Base-by-base conservation (phyloP, 2,329 filamentous ascomycete genomes). In the Sarocladiaceae sp. region DNA sequence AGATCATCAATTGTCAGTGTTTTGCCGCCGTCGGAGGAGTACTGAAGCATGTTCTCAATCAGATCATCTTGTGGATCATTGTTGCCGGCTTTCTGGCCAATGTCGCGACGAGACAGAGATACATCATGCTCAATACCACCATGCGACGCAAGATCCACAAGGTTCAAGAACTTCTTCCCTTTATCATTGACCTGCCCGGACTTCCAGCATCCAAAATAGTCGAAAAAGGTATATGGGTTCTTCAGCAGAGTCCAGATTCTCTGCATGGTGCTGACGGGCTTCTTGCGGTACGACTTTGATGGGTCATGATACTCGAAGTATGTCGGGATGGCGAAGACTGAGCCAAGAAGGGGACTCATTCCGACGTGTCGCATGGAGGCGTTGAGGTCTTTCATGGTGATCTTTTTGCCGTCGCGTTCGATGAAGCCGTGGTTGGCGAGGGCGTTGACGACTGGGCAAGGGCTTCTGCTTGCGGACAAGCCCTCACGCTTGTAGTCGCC, bases 391-490 rank as follows among this genome's bases (percentile, higher is more conserved):
- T 59, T 57, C 33, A 54, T 53, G 1, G 63, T 70, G 50, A 73
- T 61, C 49, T 70, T 66, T 33, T 56, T 59, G 13, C 71, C 71
- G 39, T 74, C 60, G 40, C 66, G 71, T 0, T 69, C 68, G 18
- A 75, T 65, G 53, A 70, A 73, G 1, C 67, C 69, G 44, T 75
- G 68, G 55, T 75, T 75, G 8, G 71, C 69, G 13, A 75, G 62
- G 1, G 71, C 67, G 52, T 75, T 75, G 53, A 75, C 59, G 56
- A 71, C 71, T 1, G 72, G 71, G 40, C 71, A 75, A 37, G 72
- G 64, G 2, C 49, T 12, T 47, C 53, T 2, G 52, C 55, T 55
- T 17, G 50, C 50, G 7, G 10, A 33, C 23, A 23, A 5, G 15
- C 25, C 26, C 11, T 48, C 46, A 35, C 33, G 25, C n/a, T 8